phyloP scores from a whole-genome alignment of 139 green algal genomes.

The Chlorella sp. region DNA sequence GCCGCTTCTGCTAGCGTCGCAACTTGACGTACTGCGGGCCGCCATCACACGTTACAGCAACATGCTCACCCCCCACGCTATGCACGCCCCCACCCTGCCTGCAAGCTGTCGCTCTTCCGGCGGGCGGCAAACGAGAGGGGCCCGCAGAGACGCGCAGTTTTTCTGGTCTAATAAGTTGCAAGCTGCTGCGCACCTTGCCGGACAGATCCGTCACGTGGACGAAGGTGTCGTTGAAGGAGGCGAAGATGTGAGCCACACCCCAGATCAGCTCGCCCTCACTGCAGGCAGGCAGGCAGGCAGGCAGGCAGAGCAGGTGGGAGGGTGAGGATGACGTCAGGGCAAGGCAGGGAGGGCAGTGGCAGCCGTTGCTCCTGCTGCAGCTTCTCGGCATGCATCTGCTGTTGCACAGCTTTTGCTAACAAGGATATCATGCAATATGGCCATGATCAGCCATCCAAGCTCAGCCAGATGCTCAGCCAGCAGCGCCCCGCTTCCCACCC shows the following conservation, averaged over 20 bases:
- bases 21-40: too few relatives aligned
- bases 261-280: constrained; percentile 98
- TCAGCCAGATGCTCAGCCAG: too few relatives aligned
- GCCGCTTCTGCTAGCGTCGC: too few relatives aligned
- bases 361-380: too few relatives aligned
- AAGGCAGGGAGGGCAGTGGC: neutral
- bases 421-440: too few relatives aligned
- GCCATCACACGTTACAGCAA: too few relatives aligned
- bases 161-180: neutral
- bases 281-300: constrained; percentile 35
- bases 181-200: constrained; percentile 68
- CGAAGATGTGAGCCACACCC: constrained; percentile 99
- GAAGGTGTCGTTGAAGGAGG: constrained; percentile 99
- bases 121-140: neutral
- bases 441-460: too few relatives aligned
- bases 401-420: too few relatives aligned
- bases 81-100: too few relatives aligned
- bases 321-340: neutral
- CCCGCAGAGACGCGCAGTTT: neutral
- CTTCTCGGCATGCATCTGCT: too few relatives aligned
- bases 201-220: constrained; percentile 99
- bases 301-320: neutral
- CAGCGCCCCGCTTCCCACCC: neutral
- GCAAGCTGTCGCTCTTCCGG: too few relatives aligned
- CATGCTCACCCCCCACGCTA: too few relatives aligned